Conservation (phyloP, 2,329 filamentous ascomycete genomes). For the Colletotrichum somersetense region DNA sequence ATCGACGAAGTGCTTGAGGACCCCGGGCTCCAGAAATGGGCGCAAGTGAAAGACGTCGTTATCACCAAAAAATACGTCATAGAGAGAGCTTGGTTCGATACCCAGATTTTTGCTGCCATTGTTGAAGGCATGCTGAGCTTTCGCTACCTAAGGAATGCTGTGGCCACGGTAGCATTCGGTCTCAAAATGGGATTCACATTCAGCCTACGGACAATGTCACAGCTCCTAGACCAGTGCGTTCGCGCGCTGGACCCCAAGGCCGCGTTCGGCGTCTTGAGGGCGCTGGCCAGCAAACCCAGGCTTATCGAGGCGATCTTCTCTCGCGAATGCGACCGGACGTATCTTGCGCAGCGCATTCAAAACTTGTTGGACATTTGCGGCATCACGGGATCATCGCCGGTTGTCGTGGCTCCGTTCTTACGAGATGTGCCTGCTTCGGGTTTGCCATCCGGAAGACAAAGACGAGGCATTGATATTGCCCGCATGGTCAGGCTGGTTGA, state of each 20-base stretch:
- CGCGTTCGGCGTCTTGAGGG: constrained; percentile 7
- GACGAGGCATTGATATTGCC: constrained; percentile 4
- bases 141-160: constrained; percentile 59
- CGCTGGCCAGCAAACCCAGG: not conserved
- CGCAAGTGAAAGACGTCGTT: constrained; percentile 44
- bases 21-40: constrained; percentile 49
- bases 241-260: constrained; percentile 38
- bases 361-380: constrained; percentile 29
- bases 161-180: constrained; percentile 55
- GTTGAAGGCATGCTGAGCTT: constrained; percentile 64
- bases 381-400: not conserved
- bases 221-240: constrained; percentile 58
- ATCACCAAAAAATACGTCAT: constrained; percentile 53
- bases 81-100: constrained; percentile 55
- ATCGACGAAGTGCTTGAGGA: constrained; percentile 49
- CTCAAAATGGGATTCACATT: constrained; percentile 53
- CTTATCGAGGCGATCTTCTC: not conserved
- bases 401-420: constrained; percentile 10
- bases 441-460: not conserved
- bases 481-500: constrained; percentile 5
- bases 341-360: constrained; percentile 27
- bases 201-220: constrained; percentile 49
- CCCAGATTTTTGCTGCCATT: constrained; percentile 58
- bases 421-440: not conserved
- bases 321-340: constrained; percentile 4